These are phyloP conservation scores for Albatrellus ellisii DNA, from an alignment of 768 basidiomycete species.

Conservation along the genomic window DNA sequence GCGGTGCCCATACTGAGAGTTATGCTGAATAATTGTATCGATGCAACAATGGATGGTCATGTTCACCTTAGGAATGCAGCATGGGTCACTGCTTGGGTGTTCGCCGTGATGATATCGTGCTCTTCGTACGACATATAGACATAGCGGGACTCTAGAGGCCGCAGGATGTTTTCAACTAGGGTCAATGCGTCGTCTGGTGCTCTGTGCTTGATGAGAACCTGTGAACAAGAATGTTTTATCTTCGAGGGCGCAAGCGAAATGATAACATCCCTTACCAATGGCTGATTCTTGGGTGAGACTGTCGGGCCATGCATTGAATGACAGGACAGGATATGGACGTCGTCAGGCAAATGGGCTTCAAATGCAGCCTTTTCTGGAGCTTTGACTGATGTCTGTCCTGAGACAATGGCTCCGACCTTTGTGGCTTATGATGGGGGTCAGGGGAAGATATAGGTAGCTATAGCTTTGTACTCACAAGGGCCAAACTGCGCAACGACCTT, in stretches of 20 bases:
- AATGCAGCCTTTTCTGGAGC: constrained; percentile 87
- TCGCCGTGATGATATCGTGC: constrained; percentile 92
- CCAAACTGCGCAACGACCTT: constrained; percentile 80
- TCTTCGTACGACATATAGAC: constrained; percentile 95
- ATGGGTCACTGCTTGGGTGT: constrained; percentile 96
- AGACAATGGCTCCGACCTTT: constrained; percentile 82
- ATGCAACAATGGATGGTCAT: background rate
- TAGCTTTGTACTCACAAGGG: constrained; percentile 50
- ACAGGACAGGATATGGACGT: constrained; percentile 82
- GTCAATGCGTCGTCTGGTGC: constrained; percentile 58
- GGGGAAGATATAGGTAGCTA: background rate
- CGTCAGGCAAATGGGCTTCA: constrained; percentile 73
- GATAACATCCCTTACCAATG: constrained; percentile 69
- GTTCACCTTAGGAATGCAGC: constrained; percentile 87
- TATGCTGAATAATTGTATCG: background rate
- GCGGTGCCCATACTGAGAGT: constrained; percentile 88
- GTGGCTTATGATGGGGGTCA: constrained; percentile 43
- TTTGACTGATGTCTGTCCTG: constrained; percentile 96
- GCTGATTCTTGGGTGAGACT: constrained; percentile 81
- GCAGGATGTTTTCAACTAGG: constrained; percentile 74
- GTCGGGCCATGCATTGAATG: constrained; percentile 93
- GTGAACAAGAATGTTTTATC: too few species aligned
- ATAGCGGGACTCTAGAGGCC: constrained; percentile 68
- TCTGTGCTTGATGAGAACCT: constrained; percentile 87
- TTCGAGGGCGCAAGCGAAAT: too few species aligned